Conservation (phyloP, 2,329 filamentous ascomycete genomes). For the Zarea fungicola region DNA sequence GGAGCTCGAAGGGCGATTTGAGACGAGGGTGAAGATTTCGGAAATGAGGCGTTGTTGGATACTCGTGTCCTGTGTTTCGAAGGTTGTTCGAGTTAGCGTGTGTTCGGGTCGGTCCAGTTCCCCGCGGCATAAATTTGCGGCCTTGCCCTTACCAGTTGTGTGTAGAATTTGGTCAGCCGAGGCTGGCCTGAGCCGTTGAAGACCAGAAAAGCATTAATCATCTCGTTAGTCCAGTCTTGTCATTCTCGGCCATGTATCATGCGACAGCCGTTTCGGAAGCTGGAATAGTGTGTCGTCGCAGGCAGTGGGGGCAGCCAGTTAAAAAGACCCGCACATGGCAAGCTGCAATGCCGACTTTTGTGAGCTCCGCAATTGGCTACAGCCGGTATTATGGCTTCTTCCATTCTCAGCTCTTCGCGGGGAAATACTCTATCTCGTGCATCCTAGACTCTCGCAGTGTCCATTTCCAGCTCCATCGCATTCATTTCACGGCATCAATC, state of each 20-base stretch:
- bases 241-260: conserved; percentile 15
- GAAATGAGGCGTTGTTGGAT: conserved; percentile 95
- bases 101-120: background rate
- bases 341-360: conserved; percentile 10
- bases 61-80: conserved; percentile 70
- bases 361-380: conserved; percentile 11
- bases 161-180: conserved; percentile 97
- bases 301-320: no score
- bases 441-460: background rate
- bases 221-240: conserved; percentile 36
- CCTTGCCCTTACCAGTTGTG: conserved; percentile 65
- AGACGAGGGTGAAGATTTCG: conserved; percentile 94
- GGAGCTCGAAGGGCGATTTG: conserved; percentile 82
- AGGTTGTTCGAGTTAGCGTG: background rate
- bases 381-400: background rate
- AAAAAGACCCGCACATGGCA: conserved; percentile 13
- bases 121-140: background rate
- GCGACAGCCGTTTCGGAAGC: background rate
- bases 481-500: background rate
- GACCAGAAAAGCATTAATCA: conserved; percentile 98
- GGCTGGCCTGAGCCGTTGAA: conserved; percentile 99
- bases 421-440: background rate
- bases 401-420: conserved; percentile 1
- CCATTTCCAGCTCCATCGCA: background rate
- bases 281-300: no score